phyloP scores from a whole-genome alignment of 225 moss, liverwort and hornwort genomes.

The Pleurozium schreberi region DNA sequence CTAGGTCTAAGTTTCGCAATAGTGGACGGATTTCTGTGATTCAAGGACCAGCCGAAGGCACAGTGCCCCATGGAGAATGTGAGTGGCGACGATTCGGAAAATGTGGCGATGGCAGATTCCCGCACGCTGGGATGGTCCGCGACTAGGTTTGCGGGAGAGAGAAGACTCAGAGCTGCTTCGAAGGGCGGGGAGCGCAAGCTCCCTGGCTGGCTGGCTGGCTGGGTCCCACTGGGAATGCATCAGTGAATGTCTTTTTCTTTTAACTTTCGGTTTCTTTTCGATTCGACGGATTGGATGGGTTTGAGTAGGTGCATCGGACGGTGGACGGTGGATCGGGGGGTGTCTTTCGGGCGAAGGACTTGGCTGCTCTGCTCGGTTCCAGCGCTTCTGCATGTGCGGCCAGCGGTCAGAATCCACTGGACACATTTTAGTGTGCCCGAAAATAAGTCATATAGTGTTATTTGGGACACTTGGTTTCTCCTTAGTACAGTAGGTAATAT shows the following conservation, averaged over 20 bases:
- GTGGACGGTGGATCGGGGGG: neutral
- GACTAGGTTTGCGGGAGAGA: neutral
- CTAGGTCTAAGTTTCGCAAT: neutral
- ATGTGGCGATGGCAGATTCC: neutral
- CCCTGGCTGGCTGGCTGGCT: neutral
- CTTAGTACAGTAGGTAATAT: no score
- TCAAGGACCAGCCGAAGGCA: neutral
- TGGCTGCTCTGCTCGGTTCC: neutral
- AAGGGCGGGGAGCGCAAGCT: neutral
- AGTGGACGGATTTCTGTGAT: slow-evolving; percentile 15
- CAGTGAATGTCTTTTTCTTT: neutral
- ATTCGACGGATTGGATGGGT: neutral
- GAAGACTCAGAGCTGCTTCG: neutral
- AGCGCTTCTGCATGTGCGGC: slow-evolving; percentile 1
- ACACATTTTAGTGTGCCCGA: neutral
- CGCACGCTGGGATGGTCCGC: neutral
- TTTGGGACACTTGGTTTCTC: no score
- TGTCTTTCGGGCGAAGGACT: neutral
- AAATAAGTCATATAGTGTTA: neutral
- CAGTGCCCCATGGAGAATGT: slow-evolving; percentile 7
- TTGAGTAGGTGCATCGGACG: neutral
- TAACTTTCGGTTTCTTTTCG: neutral
- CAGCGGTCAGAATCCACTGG: neutral
- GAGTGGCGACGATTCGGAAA: neutral
- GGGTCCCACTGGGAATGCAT: neutral